Percentiles rank a stretch among this genome's conserved stretches.
Evolutionary conservation across 345 rosid genomes (phyloP).

Genomic region (Angophora floribunda): DNA sequence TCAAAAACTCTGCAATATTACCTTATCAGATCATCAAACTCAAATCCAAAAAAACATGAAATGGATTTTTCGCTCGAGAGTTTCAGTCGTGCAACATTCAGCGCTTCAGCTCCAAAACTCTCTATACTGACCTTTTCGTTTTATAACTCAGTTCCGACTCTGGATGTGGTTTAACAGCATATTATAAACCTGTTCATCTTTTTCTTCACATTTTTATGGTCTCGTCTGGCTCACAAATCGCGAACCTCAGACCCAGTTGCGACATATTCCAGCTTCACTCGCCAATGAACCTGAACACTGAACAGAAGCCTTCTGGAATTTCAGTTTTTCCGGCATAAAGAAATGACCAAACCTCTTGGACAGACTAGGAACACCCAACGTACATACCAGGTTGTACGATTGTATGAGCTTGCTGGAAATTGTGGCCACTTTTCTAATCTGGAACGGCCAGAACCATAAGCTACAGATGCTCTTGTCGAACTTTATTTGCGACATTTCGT

Average conservation of each 20-base stretch:
- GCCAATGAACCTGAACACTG: slow-evolving; percentile 96
- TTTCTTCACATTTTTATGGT: slow-evolving; percentile 95
- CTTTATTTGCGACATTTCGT: neutral
- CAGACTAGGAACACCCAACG: neutral
- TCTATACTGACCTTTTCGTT: neutral
- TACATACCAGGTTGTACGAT: slow-evolving; percentile 76
- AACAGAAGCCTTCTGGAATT: neutral
- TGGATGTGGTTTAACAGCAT: neutral
- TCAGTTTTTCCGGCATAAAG: neutral
- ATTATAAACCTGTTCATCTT: slow-evolving; percentile 24
- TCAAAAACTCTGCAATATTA: neutral
- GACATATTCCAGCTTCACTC: slow-evolving; percentile 86
- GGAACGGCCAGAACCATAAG: slow-evolving; percentile 54
- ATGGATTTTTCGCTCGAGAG: neutral
- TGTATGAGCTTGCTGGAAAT: slow-evolving; percentile 84
- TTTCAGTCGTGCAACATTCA: neutral
- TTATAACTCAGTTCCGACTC: neutral
- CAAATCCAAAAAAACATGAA: neutral
- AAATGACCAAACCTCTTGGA: neutral
- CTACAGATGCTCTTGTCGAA: slow-evolving; percentile 6
- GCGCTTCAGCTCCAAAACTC: neutral
- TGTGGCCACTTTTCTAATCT: slow-evolving; percentile 95
- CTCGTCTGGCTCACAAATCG: slow-evolving; percentile 80
- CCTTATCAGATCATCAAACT: neutral
- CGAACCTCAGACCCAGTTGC: slow-evolving; percentile 59